Evolutionary conservation across 1,139 yeast species (phyloP).

Genomic region (Blastobotrys persicus): DNA sequence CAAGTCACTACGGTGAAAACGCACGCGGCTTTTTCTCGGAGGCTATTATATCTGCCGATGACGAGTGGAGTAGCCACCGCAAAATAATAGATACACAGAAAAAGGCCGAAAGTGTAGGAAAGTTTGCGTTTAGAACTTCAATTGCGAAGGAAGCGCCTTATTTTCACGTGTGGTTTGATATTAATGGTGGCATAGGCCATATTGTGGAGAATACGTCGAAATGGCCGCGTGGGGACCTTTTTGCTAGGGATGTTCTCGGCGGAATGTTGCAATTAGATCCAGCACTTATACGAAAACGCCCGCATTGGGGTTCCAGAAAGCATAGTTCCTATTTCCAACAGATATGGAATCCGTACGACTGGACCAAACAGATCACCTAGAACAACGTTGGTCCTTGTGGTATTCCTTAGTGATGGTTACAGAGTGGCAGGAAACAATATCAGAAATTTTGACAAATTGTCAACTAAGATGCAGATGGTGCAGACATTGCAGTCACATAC

Average conservation of each 20-base stretch:
- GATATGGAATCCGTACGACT: slow-evolving; percentile 17
- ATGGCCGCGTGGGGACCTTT: slow-evolving; percentile 49
- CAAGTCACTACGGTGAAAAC: slow-evolving; percentile 32
- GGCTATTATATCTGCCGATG: slow-evolving; percentile 41
- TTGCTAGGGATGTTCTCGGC: slow-evolving; percentile 47
- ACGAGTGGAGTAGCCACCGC: slow-evolving; percentile 44
- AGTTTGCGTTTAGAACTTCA: slow-evolving; percentile 38
- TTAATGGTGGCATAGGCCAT: slow-evolving; percentile 51
- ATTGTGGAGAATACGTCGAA: slow-evolving; percentile 42
- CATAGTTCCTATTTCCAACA: slow-evolving; percentile 20
- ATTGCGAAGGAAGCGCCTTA: slow-evolving; percentile 50
- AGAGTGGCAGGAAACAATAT: no score
- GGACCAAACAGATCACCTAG: slow-evolving; percentile 15
- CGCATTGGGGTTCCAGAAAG: slow-evolving; percentile 31
- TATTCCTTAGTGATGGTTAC: no score
- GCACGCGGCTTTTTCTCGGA: slow-evolving; percentile 45
- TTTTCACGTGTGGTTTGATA: slow-evolving; percentile 49
- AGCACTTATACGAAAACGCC: slow-evolving; percentile 33
- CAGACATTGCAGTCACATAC: no score
- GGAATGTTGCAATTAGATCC: slow-evolving; percentile 44
- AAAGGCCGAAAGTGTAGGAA: slow-evolving; percentile 29
- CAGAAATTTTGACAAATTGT: no score
- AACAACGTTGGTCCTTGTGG: no score
- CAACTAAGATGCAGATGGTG: no score
- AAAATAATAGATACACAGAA: slow-evolving; percentile 37